Evolutionary conservation across 73 alveolate genomes (phyloP), one percentile per base, ranked within the genome.

Genomic region (Paramecium tetraurelia): DNA sequence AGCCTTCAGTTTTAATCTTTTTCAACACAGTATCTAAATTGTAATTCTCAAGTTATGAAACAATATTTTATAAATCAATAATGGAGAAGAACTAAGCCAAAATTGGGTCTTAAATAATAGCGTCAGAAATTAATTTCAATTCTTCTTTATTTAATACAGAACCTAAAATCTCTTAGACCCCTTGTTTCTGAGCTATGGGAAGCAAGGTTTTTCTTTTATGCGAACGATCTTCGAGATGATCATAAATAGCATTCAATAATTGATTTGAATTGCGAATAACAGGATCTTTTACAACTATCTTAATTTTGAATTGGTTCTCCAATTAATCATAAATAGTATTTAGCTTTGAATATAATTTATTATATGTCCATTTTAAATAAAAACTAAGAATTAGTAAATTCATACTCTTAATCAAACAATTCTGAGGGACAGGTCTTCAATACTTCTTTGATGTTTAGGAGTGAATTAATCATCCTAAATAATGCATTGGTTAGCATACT

Each of bases 321-420:
- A 80, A 21, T 40, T 80, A 7, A 22, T 27, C 29, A 21, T 41
- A 16, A 38, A 80, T 80, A 43, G 24, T 31, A 24, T 7, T 24
- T 43, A 80, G 3, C 24, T 80, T 80, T 44, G 35, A 44, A 80
- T 40, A 80, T 46, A 80, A 80, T 24, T 46, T 80, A 80, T 80
- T 80, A 12, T 80, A 80, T n/a, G 90, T 80, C 90, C 90, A 80
- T 80, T 48, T 80, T 48, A 80, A 80, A 80, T 80, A 80, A 46
- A 80, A 80, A 31, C 90, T 80, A 80, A 80, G 0, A 21, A 22
- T 44, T 20, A 31, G 21, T 44, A 43, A 20, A 80, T 44, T 44
- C 7, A 16, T 80, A 80, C 90, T 43, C 43, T 80, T 80, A 33
- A 80, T 80, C 90, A 44, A 80, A 80, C n/a, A 24, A n/a, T 43